These are phyloP conservation scores for Beauveria medogensis DNA, from an alignment of 2,329 filamentous ascomycete genomes.

Conservation along the genomic window DNA sequence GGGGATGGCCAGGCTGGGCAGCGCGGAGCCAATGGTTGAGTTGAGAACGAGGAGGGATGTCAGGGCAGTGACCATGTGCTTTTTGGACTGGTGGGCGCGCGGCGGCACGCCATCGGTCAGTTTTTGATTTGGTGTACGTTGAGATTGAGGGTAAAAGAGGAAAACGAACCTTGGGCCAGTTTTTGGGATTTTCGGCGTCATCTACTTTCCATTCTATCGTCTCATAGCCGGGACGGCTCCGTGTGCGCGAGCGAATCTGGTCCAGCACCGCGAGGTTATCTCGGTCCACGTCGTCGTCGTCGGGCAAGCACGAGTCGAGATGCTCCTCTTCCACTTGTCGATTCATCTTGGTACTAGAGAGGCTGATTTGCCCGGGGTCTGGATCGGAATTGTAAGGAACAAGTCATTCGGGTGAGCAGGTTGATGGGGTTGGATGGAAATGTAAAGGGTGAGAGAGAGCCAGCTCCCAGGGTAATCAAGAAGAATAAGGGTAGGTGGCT, in stretches of 20 bases:
- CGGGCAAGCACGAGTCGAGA: not conserved
- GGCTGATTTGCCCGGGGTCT: not conserved
- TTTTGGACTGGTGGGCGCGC: slow-evolving; percentile 36
- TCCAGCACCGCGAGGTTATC: slow-evolving; percentile 25
- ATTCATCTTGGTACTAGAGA: not conserved
- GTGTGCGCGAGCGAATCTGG: slow-evolving; percentile 26
- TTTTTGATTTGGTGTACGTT: not conserved
- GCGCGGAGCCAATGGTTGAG: slow-evolving; percentile 56
- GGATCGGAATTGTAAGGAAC: not conserved
- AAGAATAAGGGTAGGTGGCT: not conserved
- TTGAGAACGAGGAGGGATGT: slow-evolving; percentile 56
- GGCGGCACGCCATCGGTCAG: not conserved
- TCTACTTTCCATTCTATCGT: slow-evolving; percentile 38
- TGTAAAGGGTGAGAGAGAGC: not conserved
- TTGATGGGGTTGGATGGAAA: too few relatives aligned
- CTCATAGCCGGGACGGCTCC: slow-evolving; percentile 23
- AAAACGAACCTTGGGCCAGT: slow-evolving; percentile 36
- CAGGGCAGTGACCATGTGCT: slow-evolving; percentile 44
- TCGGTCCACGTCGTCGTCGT: slow-evolving; percentile 31
- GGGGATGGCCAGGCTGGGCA: slow-evolving; percentile 55
- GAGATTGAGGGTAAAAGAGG: too few relatives aligned
- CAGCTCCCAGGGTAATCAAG: not conserved
- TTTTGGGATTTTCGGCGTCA: slow-evolving; percentile 46
- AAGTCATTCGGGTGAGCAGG: too few relatives aligned
- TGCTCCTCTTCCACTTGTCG: not conserved